Evolutionary conservation across 2,329 filamentous ascomycete species (phyloP).

Genomic region (Penicillium sp.): DNA sequence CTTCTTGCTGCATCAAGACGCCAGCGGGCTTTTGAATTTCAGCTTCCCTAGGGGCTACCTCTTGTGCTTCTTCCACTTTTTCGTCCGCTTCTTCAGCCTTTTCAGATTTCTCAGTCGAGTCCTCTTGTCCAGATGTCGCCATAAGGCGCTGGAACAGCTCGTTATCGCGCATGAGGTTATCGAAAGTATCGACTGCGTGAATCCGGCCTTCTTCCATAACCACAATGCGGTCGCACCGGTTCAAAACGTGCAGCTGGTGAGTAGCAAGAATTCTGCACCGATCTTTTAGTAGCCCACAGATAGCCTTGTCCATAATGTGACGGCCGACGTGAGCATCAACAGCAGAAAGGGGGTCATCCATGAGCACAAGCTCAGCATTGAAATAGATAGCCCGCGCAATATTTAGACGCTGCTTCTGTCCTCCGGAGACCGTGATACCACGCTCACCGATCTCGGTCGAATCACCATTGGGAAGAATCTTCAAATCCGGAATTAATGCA

Average conservation of each 20-base stretch:
- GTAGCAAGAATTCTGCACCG: conserved; percentile 92
- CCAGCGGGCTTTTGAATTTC: conserved; percentile 14
- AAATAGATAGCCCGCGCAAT: conserved; percentile 79
- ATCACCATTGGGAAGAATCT: conserved; percentile 90
- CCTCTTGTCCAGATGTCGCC: conserved; percentile 67
- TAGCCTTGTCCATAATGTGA: conserved; percentile 89
- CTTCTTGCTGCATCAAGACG: conserved; percentile 50
- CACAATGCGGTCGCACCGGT: conserved; percentile 85
- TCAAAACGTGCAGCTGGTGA: conserved; percentile 91
- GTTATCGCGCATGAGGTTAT: conserved; percentile 79
- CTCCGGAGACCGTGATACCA: conserved; percentile 92
- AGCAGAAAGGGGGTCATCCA: conserved; percentile 64
- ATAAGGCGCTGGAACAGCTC: conserved; percentile 79
- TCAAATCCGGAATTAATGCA: conserved; percentile 78
- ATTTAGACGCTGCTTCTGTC: conserved; percentile 92
- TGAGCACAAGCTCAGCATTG: conserved; percentile 61
- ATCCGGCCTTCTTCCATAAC: conserved; percentile 89
- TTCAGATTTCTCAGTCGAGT: conserved; percentile 52
- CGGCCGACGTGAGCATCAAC: conserved; percentile 60
- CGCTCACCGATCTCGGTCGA: conserved; percentile 91
- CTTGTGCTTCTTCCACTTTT: conserved; percentile 18
- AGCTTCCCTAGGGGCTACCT: conserved; percentile 8
- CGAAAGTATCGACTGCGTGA: conserved; percentile 82
- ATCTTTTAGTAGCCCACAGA: conserved; percentile 80
- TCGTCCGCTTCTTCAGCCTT: conserved; percentile 47